phyloP scores from a whole-genome alignment of 2,329 filamentous ascomycete species.

The Herpotrichia juniperi region DNA sequence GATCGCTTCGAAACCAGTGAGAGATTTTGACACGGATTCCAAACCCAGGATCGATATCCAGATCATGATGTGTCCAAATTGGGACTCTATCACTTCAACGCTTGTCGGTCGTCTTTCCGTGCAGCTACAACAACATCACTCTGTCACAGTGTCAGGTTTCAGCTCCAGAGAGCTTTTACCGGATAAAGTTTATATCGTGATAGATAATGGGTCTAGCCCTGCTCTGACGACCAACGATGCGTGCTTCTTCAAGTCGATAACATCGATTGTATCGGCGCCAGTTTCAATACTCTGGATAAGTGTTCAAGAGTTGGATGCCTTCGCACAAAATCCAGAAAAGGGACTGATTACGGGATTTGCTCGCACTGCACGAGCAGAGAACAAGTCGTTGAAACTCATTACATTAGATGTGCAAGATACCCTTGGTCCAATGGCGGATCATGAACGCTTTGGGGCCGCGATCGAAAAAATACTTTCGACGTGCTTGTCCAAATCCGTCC shows the following conservation, averaged over 20 bases:
- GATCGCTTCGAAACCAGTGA: neutral
- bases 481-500: neutral
- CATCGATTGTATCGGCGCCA: neutral
- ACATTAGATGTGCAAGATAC: constrained; percentile 7
- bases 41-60: too few relatives aligned
- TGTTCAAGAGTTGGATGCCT: neutral
- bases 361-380: constrained; percentile 1
- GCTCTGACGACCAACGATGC: neutral
- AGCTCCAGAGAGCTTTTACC: neutral
- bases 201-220: neutral
- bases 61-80: too few relatives aligned
- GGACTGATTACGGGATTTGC: constrained; percentile 5
- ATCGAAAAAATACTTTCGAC: neutral
- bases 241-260: neutral
- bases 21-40: too few relatives aligned
- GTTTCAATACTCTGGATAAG: constrained; percentile 6
- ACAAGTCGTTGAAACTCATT: neutral
- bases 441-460: neutral
- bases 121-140: too few relatives aligned
- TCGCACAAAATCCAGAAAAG: neutral
- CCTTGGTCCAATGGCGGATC: neutral
- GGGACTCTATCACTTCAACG: too few relatives aligned
- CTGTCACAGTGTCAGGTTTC: too few relatives aligned
- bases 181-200: neutral
- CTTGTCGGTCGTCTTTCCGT: too few relatives aligned